These are phyloP conservation scores for Skeletonema tropicum DNA, from an alignment of 108 stramenopile genomes.

Conservation along the genomic window DNA sequence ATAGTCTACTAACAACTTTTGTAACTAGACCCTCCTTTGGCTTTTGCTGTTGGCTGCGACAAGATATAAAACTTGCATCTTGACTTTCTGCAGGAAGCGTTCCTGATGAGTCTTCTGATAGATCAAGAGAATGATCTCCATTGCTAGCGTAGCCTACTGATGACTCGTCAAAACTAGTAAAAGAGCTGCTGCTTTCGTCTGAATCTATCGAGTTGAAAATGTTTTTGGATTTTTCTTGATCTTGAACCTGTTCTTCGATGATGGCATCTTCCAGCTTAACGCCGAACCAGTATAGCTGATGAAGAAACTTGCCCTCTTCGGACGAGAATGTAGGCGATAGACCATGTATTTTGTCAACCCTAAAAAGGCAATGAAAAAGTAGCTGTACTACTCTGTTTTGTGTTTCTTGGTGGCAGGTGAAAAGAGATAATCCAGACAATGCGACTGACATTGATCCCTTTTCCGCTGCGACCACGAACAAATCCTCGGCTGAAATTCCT, in stretches of 20 bases:
- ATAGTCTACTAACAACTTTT: slow-evolving; percentile 14
- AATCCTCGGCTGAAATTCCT: slow-evolving; percentile 37
- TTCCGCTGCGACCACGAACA: slow-evolving; percentile 27
- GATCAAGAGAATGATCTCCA: slow-evolving; percentile 3
- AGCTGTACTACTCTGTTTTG: slow-evolving; percentile 36
- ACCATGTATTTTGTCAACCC: slow-evolving; percentile 30
- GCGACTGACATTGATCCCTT: slow-evolving; percentile 48
- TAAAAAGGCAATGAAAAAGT: slow-evolving; percentile 42
- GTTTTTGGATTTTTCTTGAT: slow-evolving; percentile 1
- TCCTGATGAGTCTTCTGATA: slow-evolving; percentile 21
- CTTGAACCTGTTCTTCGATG: slow-evolving; percentile 10
- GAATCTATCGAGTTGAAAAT: slow-evolving; percentile 8
- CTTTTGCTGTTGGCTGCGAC: slow-evolving; percentile 4
- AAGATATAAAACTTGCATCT: slow-evolving; percentile 12
- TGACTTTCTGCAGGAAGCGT: slow-evolving; percentile 1
- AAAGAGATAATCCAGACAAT: slow-evolving; percentile 50
- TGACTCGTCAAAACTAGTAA: slow-evolving; percentile 12
- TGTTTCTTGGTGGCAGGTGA: slow-evolving; percentile 37
- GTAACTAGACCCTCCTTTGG: slow-evolving; percentile 19
- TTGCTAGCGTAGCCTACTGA: slow-evolving; percentile 3
- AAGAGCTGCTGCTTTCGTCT: slow-evolving; percentile 15
- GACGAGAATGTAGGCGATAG: slow-evolving; percentile 5
- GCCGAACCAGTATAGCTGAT: slow-evolving; percentile 55
- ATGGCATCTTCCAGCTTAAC: slow-evolving; percentile 60
- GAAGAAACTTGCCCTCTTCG: slow-evolving; percentile 49